Evolutionary conservation across 805 yeast species (phyloP).

Genomic region (Saccharomycodes ludwigii): DNA sequence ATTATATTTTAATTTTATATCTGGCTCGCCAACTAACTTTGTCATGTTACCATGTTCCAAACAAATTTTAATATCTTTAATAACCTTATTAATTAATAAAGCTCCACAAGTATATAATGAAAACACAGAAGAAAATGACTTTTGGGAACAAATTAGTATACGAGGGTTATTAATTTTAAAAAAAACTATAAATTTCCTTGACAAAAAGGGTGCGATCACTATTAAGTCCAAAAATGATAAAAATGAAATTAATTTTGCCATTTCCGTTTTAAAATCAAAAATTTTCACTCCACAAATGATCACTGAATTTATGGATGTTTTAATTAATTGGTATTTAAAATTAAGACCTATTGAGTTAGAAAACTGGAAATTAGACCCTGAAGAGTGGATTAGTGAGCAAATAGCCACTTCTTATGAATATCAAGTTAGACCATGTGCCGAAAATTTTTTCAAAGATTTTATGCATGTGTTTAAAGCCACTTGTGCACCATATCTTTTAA

Average conservation of each 20-base stretch:
- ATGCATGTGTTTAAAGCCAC: conserved; percentile 48
- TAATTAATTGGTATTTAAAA: conserved; percentile 64
- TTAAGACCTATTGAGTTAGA: conserved; percentile 68
- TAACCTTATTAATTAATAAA: conserved; percentile 48
- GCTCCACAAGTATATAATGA: conserved; percentile 54
- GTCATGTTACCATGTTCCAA: conserved; percentile 52
- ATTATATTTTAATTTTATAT: conserved; percentile 48
- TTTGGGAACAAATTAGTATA: conserved; percentile 68
- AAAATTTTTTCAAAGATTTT: conserved; percentile 67
- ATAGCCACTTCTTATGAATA: conserved; percentile 66
- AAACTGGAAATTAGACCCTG: conserved; percentile 77
- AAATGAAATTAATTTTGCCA: conserved; percentile 47
- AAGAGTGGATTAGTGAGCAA: conserved; percentile 85
- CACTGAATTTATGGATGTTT: conserved; percentile 46
- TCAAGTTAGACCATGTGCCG: conserved; percentile 79
- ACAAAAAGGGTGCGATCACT: conserved; percentile 55
- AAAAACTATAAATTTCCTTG: conserved; percentile 45
- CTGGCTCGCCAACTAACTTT: conserved; percentile 56
- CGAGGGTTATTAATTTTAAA: conserved; percentile 55
- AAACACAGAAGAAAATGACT: conserved; percentile 34
- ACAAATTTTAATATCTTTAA: conserved; percentile 47
- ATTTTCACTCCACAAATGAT: conserved; percentile 49
- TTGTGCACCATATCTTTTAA: conserved; percentile 42
- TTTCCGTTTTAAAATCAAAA: conserved; percentile 35
- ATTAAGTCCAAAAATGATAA: conserved; percentile 52